These are phyloP conservation scores for Globisporangium barbulae DNA, from an alignment of 352 stramenopile genomes.

Conservation along the genomic window DNA sequence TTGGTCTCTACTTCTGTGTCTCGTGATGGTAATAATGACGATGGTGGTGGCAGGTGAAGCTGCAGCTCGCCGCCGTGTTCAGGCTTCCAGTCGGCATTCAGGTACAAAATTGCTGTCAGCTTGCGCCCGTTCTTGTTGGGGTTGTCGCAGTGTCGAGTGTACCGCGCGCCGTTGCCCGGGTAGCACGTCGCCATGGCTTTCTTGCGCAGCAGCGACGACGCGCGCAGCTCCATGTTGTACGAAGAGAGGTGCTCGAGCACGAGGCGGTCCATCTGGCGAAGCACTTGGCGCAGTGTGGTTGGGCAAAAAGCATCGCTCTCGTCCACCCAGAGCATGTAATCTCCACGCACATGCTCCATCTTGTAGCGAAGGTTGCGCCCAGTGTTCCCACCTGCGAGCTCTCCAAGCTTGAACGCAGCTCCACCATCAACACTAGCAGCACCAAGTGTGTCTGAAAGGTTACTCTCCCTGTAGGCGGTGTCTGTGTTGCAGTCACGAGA, in stretches of 20 bases:
- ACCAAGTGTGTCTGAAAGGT: background rate
- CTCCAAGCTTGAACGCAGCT: constrained; percentile 25
- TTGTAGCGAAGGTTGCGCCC: constrained; percentile 44
- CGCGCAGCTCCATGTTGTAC: constrained; percentile 24
- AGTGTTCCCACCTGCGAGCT: constrained; percentile 42
- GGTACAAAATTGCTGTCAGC: constrained; percentile 52
- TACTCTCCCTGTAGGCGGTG: background rate
- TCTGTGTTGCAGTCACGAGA: constrained; percentile 7
- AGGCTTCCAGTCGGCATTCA: constrained; percentile 33
- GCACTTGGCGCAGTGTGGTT: constrained; percentile 13
- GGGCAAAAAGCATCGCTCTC: constrained; percentile 36
- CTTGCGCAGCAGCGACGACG: constrained; percentile 30
- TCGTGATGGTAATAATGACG: background rate
- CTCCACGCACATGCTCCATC: constrained; percentile 42
- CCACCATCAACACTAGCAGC: too few relatives aligned
- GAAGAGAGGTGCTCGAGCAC: constrained; percentile 28
- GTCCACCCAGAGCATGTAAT: constrained; percentile 50
- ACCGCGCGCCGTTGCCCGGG: constrained; percentile 30
- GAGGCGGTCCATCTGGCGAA: constrained; percentile 39
- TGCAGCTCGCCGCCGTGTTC: constrained; percentile 33
- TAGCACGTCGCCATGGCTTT: constrained; percentile 59
- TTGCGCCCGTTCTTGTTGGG: constrained; percentile 45
- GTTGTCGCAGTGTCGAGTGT: constrained; percentile 55
- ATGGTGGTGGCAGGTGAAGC: constrained; percentile 18
- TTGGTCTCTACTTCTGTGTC: background rate